A percentile compares a stretch with the other conserved stretches of the same genome.
phyloP scores from a whole-genome alignment of 140 eudicot genomes.

The Ambrosia hybrid region DNA sequence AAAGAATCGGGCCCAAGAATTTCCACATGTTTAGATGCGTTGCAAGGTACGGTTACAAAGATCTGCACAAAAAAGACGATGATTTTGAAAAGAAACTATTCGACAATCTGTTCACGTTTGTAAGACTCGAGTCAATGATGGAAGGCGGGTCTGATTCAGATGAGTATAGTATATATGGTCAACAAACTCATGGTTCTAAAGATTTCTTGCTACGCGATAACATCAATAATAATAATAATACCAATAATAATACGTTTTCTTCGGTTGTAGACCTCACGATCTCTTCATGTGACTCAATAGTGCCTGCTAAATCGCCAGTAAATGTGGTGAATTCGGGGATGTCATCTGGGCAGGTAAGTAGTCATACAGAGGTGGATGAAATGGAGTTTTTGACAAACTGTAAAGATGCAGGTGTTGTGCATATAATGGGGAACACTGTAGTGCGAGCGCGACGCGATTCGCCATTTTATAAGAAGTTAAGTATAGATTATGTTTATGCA shows the following conservation, averaged over 20 bases:
- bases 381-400: slow-evolving; percentile 65
- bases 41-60: slow-evolving; percentile 93
- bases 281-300: slow-evolving; percentile 68
- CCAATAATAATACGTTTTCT: slow-evolving; percentile 28
- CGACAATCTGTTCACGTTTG: slow-evolving; percentile 62
- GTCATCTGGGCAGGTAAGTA: slow-evolving; percentile 66
- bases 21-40: slow-evolving; percentile 97
- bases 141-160: slow-evolving; percentile 94
- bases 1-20: slow-evolving; percentile 84
- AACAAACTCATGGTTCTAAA: slow-evolving; percentile 52
- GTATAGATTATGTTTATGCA: slow-evolving; percentile 82
- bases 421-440: slow-evolving; percentile 82
- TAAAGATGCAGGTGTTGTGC: slow-evolving; percentile 91
- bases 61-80: slow-evolving; percentile 87
- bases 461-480: slow-evolving; percentile 55
- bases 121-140: slow-evolving; percentile 92
- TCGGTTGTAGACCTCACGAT: slow-evolving; percentile 48
- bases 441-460: slow-evolving; percentile 77
- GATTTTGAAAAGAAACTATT: slow-evolving; percentile 83
- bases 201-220: slow-evolving; percentile 41
- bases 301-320: slow-evolving; percentile 51
- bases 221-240: slow-evolving; percentile 15
- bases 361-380: slow-evolving; percentile 71
- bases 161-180: slow-evolving; percentile 74
- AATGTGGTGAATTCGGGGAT: slow-evolving; percentile 24